Evolutionary conservation across 352 stramenopile species (phyloP).

Genomic region (Aphanomyces astaci): DNA sequence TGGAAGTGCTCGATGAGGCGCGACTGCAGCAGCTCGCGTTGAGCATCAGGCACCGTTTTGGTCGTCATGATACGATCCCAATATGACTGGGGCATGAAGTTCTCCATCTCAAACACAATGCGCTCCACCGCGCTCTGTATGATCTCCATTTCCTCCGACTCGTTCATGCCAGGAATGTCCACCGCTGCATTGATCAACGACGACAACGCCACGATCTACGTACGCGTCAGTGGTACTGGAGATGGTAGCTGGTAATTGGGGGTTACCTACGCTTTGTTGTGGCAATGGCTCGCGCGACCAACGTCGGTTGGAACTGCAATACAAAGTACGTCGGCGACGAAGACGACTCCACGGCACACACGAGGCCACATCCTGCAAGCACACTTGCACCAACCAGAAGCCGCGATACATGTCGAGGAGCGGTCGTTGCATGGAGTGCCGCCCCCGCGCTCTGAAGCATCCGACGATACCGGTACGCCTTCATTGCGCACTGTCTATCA

Average conservation of each 20-base stretch:
- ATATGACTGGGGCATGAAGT: conserved; percentile 14
- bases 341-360: not conserved
- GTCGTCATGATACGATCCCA: conserved; percentile 14
- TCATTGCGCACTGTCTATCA: too few species aligned
- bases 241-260: too few species aligned
- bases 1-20: conserved; percentile 1
- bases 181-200: conserved; percentile 11
- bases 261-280: not conserved
- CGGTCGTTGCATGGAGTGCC: not conserved
- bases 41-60: conserved; percentile 9
- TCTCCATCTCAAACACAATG: conserved; percentile 9
- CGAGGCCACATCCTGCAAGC: not conserved
- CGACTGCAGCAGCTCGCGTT: not conserved
- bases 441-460: not conserved
- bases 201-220: conserved; percentile 7
- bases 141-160: conserved; percentile 8
- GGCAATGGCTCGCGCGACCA: not conserved
- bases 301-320: too few species aligned
- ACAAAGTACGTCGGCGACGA: not conserved
- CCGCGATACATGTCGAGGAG: not conserved
- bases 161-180: conserved; percentile 14
- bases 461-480: too few species aligned
- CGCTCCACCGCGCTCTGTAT: conserved; percentile 3
- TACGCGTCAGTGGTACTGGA: too few species aligned
- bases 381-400: not conserved